These are phyloP conservation scores for Candida odintsovae DNA, from an alignment of 805 yeast genomes.

Conservation along the genomic window DNA sequence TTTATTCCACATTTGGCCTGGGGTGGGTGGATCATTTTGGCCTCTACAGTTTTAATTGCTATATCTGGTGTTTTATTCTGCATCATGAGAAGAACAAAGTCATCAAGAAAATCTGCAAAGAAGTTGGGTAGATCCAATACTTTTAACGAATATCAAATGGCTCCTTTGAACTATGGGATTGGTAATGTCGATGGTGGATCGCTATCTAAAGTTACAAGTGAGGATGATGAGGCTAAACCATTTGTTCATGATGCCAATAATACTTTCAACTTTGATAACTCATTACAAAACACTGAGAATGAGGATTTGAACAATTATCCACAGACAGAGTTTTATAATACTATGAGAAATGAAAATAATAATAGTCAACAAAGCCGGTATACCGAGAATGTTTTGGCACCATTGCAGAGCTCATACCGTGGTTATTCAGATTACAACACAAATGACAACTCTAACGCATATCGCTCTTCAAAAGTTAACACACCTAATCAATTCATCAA, in stretches of 20 bases:
- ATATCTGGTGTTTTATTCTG: conserved; percentile 62
- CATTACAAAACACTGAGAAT: conserved; percentile 10
- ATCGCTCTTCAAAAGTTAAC: not conserved
- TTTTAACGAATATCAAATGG: conserved; percentile 18
- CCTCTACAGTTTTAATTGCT: conserved; percentile 61
- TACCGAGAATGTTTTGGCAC: conserved; percentile 14
- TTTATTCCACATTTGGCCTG: conserved; percentile 73
- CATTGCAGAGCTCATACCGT: conserved; percentile 17
- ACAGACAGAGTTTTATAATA: conserved; percentile 16
- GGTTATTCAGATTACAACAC: conserved; percentile 14
- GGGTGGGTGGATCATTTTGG: conserved; percentile 81
- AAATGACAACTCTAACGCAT: not conserved
- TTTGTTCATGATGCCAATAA: conserved; percentile 13
- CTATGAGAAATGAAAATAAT: conserved; percentile 13
- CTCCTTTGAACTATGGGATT: conserved; percentile 21
- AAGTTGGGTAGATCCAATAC: conserved; percentile 7
- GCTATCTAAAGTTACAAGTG: conserved; percentile 5
- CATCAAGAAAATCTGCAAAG: conserved; percentile 24
- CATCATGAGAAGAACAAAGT: conserved; percentile 62
- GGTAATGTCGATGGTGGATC: conserved; percentile 24
- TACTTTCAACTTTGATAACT: conserved; percentile 8
- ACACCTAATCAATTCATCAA: conserved; percentile 1
- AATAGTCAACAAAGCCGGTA: conserved; percentile 6
- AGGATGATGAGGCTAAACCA: conserved; percentile 15
- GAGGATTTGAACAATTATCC: conserved; percentile 16